Conservation (phyloP, 2,329 filamentous ascomycete genomes). For the Lachnellula willkommii region DNA sequence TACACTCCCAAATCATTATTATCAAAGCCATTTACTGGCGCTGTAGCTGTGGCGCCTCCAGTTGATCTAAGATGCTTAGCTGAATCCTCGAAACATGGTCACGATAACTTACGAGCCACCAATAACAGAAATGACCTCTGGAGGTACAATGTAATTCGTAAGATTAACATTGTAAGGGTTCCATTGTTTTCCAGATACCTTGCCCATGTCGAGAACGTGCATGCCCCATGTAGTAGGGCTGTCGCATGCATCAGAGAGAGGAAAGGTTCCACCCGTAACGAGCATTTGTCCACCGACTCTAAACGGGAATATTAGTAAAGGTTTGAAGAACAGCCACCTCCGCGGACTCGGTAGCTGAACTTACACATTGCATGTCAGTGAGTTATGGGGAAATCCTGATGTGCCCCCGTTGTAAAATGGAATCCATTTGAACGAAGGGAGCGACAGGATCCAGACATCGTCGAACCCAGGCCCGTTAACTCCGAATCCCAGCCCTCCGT, state of each 20-base stretch:
- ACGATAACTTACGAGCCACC: constrained; percentile 37
- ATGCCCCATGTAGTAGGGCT: constrained; percentile 47
- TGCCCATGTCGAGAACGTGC: constrained; percentile 51
- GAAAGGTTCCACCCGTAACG: constrained; percentile 56
- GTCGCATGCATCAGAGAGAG: constrained; percentile 46
- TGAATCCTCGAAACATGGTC: not conserved
- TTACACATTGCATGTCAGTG: constrained; percentile 51
- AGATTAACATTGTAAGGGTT: constrained; percentile 45
- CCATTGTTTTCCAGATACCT: constrained; percentile 47
- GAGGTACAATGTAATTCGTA: constrained; percentile 48
- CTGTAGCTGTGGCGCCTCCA: constrained; percentile 49
- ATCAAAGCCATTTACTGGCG: constrained; percentile 46
- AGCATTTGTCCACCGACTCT: constrained; percentile 53
- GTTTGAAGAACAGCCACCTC: too few relatives aligned
- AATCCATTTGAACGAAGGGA: constrained; percentile 61
- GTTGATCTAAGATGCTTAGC: constrained; percentile 29
- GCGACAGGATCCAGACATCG: constrained; percentile 56
- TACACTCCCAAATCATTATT: constrained; percentile 47
- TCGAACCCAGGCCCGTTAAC: constrained; percentile 48
- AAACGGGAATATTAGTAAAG: not conserved
- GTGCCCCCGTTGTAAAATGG: constrained; percentile 40
- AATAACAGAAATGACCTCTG: constrained; percentile 44
- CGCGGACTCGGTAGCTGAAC: not conserved
- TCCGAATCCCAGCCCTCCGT: constrained; percentile 52
- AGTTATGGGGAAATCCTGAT: constrained; percentile 45